Evolutionary conservation across 2,329 filamentous ascomycete species (phyloP).

Genomic region (Colletotrichum tanaceti): DNA sequence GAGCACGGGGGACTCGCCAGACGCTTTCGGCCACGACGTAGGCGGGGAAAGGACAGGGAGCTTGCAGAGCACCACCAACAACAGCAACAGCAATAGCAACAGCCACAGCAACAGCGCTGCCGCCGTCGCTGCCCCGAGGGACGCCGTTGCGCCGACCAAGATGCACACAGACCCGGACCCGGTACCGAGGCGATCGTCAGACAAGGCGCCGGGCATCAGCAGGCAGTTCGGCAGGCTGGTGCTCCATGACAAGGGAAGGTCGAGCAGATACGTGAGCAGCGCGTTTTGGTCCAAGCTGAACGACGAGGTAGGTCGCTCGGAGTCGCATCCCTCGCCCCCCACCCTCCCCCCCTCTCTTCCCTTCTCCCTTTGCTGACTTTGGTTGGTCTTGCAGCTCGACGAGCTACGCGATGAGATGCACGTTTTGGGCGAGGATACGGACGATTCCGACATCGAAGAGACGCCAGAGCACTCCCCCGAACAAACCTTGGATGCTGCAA

Average conservation of each 20-base stretch:
- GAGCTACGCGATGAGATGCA: conserved; percentile 57
- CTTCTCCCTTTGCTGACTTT: conserved; percentile 41
- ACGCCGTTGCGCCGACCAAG: background rate
- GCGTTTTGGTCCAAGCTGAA: conserved; percentile 82
- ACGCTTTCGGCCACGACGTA: conserved; percentile 43
- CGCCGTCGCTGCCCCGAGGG: background rate
- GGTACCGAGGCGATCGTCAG: conserved; percentile 10
- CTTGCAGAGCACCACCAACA: background rate
- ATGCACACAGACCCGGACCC: conserved; percentile 43
- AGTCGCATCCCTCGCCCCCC: background rate
- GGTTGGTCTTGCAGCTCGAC: conserved; percentile 50
- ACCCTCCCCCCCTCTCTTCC: too few relatives aligned
- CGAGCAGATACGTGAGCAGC: conserved; percentile 79
- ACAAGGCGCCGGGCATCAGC: conserved; percentile 49
- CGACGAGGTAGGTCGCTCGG: conserved; percentile 68
- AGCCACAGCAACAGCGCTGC: too few relatives aligned
- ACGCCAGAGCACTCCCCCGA: conserved; percentile 59
- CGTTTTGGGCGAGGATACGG: conserved; percentile 59
- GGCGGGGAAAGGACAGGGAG: conserved; percentile 34
- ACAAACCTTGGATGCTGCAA: conserved; percentile 46
- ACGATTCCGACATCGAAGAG: conserved; percentile 70
- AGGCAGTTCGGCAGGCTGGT: conserved; percentile 75
- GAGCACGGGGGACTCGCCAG: conserved; percentile 47
- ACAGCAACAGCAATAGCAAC: too few relatives aligned
- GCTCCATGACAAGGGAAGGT: conserved; percentile 74